These are phyloP conservation scores for Lathyrus sativus DNA, from an alignment of 306 rosid genomes.

Conservation along the genomic window DNA sequence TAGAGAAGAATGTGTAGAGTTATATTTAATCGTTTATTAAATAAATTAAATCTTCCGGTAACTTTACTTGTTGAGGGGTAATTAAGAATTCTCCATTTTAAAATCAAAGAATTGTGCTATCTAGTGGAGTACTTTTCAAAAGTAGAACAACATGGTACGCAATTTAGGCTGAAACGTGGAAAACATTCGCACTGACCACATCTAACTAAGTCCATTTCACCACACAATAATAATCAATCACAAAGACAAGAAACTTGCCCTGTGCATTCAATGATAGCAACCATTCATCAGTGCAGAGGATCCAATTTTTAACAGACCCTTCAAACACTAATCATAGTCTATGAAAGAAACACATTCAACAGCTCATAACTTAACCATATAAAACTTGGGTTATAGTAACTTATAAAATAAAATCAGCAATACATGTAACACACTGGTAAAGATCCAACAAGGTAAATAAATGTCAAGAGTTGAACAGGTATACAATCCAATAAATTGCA, in stretches of 20 bases:
- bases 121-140: too few species aligned
- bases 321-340: background rate
- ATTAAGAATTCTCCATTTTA: too few species aligned
- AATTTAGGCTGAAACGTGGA: conserved; percentile 25
- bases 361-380: background rate
- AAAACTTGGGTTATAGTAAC: background rate
- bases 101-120: too few species aligned
- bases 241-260: conserved; percentile 24
- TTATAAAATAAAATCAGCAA: conserved; percentile 23
- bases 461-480: background rate
- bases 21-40: too few species aligned
- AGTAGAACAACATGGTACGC: background rate
- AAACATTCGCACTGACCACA: conserved; percentile 23
- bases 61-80: too few species aligned
- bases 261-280: conserved; percentile 17
- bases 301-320: background rate
- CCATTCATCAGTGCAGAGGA: conserved; percentile 10
- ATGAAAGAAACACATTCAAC: conserved; percentile 21
- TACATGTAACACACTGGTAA: conserved; percentile 8
- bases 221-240: conserved; percentile 10
- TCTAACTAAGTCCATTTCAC: background rate
- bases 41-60: too few species aligned
- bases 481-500: conserved; percentile 21
- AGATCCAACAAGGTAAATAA: conserved; percentile 8
- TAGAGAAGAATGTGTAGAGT: too few species aligned